A percentile compares a stretch with the other conserved stretches of the same genome.
phyloP scores from a whole-genome alignment of 208 protist species.

The Leishmania aethiopica region DNA sequence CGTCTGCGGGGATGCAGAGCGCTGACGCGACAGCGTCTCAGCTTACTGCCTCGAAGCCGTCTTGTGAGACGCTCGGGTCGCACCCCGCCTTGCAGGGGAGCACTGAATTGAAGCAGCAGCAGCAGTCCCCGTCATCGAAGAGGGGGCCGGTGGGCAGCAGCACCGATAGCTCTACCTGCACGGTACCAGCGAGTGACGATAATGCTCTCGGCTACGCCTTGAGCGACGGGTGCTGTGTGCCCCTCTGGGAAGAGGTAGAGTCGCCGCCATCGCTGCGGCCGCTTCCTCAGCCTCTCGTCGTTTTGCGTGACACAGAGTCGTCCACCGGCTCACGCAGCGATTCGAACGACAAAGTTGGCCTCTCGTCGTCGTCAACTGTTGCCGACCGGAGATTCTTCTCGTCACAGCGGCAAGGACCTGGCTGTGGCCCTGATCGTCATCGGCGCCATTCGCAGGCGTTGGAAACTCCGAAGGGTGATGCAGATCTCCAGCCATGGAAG shows the following conservation, averaged over 20 bases:
- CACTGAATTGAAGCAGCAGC: not conserved
- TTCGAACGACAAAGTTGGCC: not conserved
- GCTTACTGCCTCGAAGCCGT: not conserved
- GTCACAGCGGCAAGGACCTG: not conserved
- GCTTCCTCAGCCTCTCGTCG: not conserved
- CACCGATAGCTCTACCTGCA: not conserved
- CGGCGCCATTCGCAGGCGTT: conserved; percentile 31
- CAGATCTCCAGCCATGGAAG: not conserved
- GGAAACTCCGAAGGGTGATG: conserved; percentile 15
- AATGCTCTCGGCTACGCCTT: too few species aligned
- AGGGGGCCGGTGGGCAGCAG: not conserved
- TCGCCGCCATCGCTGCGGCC: not conserved
- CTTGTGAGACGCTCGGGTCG: not conserved
- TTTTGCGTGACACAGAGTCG: not conserved
- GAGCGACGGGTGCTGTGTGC: not conserved
- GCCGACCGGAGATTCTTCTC: not conserved
- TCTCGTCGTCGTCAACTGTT: not conserved
- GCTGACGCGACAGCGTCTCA: not conserved
- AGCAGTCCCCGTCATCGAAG: not conserved
- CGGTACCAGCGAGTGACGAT: not conserved
- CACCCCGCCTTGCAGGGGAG: not conserved
- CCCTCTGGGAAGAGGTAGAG: not conserved
- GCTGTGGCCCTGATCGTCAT: conserved; percentile 4
- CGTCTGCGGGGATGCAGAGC: not conserved
- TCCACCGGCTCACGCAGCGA: not conserved